Conservation (phyloP, 2,329 filamentous ascomycete genomes). For the Neoascochyta sp. region DNA sequence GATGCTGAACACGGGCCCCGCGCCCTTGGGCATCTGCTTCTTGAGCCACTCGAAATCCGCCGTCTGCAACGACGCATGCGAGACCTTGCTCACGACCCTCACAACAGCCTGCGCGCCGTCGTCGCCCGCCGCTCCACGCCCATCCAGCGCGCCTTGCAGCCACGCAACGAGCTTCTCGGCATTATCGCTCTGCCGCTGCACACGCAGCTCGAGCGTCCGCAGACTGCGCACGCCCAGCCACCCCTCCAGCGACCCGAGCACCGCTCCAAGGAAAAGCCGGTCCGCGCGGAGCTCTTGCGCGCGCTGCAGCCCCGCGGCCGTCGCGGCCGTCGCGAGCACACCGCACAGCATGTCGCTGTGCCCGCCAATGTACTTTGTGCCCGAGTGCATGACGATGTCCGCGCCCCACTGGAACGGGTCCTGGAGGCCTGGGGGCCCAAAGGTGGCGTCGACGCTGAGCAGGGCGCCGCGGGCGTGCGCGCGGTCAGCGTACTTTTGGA, state of each 20-base stretch:
- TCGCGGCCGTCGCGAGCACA: conserved; percentile 62
- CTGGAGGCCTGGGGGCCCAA: conserved; percentile 83
- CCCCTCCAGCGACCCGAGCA: conserved; percentile 85
- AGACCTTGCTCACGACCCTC: conserved; percentile 57
- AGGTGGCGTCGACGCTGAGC: conserved; percentile 84
- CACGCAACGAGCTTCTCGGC: conserved; percentile 68
- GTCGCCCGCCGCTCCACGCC: conserved; percentile 39
- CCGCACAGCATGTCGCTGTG: conserved; percentile 93
- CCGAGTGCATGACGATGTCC: conserved; percentile 86
- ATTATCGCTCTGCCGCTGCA: conserved; percentile 70
- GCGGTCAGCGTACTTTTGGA: conserved; percentile 66
- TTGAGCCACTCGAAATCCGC: conserved; percentile 64
- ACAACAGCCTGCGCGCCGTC: conserved; percentile 41
- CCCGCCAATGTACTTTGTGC: conserved; percentile 94
- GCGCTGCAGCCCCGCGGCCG: conserved; percentile 17
- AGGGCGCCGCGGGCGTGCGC: conserved; percentile 71
- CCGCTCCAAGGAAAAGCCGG: conserved; percentile 71
- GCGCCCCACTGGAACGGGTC: conserved; percentile 80
- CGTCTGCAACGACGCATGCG: conserved; percentile 77
- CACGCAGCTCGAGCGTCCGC: conserved; percentile 79
- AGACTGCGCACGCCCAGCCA: conserved; percentile 88
- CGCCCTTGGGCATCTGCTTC: conserved; percentile 88
- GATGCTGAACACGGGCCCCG: conserved; percentile 82
- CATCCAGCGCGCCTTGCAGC: conserved; percentile 55
- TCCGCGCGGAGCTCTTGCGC: conserved; percentile 60